A percentile compares a stretch with the other conserved stretches of the same genome.
Conservation (phyloP, 495 filamentous ascomycete genomes). For the Staphylotrichum tortipilum region DNA sequence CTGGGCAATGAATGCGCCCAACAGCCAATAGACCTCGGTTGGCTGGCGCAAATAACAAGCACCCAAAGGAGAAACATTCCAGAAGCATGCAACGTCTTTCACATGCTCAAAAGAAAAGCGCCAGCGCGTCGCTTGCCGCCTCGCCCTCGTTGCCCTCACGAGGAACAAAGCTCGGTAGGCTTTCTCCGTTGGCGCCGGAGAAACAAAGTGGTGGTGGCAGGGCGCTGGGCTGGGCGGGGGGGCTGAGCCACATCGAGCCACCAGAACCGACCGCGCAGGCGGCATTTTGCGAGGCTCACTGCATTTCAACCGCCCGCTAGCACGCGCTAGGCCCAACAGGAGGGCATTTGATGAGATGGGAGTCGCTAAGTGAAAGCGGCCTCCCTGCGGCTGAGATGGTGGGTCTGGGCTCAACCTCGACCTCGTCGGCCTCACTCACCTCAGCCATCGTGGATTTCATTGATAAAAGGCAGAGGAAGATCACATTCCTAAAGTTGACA, state of each 20-base stretch:
- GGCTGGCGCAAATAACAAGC: no score
- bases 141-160: background rate
- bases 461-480: no score
- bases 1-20: no score
- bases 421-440: no score
- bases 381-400: background rate
- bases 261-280: no score
- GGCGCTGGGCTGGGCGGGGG: background rate
- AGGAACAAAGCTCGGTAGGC: background rate
- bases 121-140: background rate
- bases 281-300: background rate
- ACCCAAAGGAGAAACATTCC: no score
- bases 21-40: no score
- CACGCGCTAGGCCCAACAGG: background rate
- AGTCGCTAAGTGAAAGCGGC: background rate
- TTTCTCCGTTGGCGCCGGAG: background rate
- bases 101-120: background rate
- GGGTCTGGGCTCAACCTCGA: no score
- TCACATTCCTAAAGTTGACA: no score
- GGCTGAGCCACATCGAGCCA: conserved; percentile 4
- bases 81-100: no score
- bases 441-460: no score
- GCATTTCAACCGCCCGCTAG: background rate
- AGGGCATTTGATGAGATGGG: no score
- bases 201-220: background rate